Percentiles rank a stretch among this genome's conserved stretches.
These are phyloP conservation scores for Tuber borchii DNA, from an alignment of 495 filamentous ascomycete species.

Conservation along the genomic window DNA sequence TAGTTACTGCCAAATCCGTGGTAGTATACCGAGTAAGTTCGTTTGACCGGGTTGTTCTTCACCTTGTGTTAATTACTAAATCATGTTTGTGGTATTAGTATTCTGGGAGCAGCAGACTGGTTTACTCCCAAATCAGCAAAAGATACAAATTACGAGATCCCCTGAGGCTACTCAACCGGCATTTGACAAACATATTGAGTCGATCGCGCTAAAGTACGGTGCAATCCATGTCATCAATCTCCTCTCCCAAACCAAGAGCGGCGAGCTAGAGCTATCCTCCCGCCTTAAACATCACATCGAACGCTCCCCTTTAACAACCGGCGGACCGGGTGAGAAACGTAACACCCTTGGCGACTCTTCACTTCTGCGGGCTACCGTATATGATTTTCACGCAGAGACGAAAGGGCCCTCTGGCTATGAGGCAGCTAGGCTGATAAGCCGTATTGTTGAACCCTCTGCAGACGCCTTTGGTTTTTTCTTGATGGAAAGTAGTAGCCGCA, in stretches of 20 bases:
- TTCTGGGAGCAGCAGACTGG: slow-evolving; percentile 95
- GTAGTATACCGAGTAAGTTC: slow-evolving; percentile 63
- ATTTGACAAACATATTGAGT: slow-evolving; percentile 88
- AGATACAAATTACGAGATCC: slow-evolving; percentile 83
- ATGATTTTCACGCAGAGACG: slow-evolving; percentile 92
- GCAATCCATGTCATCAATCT: slow-evolving; percentile 86
- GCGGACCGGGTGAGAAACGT: slow-evolving; percentile 40
- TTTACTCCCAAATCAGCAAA: slow-evolving; percentile 85
- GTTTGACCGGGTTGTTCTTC: neutral
- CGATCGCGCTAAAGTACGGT: slow-evolving; percentile 75
- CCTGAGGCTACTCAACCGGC: slow-evolving; percentile 87
- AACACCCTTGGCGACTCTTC: slow-evolving; percentile 40
- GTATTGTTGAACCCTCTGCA: slow-evolving; percentile 65
- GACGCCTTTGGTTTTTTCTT: slow-evolving; percentile 86
- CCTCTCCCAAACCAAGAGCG: slow-evolving; percentile 75
- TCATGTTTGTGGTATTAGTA: slow-evolving; percentile 43
- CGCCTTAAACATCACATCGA: slow-evolving; percentile 70
- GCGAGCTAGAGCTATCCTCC: slow-evolving; percentile 71
- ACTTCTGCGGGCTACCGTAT: slow-evolving; percentile 71
- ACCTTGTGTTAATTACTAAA: neutral
- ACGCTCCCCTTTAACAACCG: slow-evolving; percentile 56
- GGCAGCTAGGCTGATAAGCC: slow-evolving; percentile 69
- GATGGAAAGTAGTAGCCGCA: slow-evolving; percentile 55
- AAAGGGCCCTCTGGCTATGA: slow-evolving; percentile 82
- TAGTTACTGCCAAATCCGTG: slow-evolving; percentile 87